Percentiles rank a stretch among this genome's conserved stretches.
Conservation (phyloP, 2,329 filamentous ascomycete genomes). For the Geosmithia morbida region DNA sequence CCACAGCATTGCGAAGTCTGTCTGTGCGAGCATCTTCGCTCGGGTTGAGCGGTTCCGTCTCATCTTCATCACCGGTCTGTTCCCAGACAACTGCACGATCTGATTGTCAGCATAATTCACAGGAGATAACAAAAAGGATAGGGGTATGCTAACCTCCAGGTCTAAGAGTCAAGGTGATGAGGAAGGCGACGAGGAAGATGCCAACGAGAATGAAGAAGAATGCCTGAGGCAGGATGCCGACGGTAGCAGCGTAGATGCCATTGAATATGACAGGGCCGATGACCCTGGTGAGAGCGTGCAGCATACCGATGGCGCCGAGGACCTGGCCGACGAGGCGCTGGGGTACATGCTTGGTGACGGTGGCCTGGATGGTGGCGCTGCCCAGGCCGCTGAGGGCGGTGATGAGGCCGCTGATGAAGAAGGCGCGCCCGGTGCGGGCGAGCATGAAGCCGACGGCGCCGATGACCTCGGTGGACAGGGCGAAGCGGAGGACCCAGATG, state of each 20-base stretch:
- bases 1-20: background rate
- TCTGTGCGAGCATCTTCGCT: background rate
- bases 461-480: constrained; percentile 61
- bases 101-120: constrained; percentile 6
- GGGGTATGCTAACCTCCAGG: constrained; percentile 68
- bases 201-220: constrained; percentile 63
- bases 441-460: constrained; percentile 66
- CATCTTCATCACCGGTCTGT: constrained; percentile 9
- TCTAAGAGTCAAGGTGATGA: constrained; percentile 55
- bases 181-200: constrained; percentile 52
- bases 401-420: constrained; percentile 57
- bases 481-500: constrained; percentile 58
- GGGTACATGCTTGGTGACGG: constrained; percentile 83
- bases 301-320: constrained; percentile 73
- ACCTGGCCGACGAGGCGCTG: constrained; percentile 69
- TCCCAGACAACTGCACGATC: constrained; percentile 18
- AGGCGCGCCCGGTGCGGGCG: constrained; percentile 44
- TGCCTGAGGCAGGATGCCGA: constrained; percentile 62
- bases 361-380: constrained; percentile 69
- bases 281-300: constrained; percentile 72
- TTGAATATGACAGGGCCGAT: constrained; percentile 74
- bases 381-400: constrained; percentile 73
- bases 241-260: constrained; percentile 70
- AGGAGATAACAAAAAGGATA: constrained; percentile 8
- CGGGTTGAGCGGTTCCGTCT: constrained; percentile 9